phyloP scores from a whole-genome alignment of 2,329 filamentous ascomycete species.

The Biscogniauxia mediterranea region DNA sequence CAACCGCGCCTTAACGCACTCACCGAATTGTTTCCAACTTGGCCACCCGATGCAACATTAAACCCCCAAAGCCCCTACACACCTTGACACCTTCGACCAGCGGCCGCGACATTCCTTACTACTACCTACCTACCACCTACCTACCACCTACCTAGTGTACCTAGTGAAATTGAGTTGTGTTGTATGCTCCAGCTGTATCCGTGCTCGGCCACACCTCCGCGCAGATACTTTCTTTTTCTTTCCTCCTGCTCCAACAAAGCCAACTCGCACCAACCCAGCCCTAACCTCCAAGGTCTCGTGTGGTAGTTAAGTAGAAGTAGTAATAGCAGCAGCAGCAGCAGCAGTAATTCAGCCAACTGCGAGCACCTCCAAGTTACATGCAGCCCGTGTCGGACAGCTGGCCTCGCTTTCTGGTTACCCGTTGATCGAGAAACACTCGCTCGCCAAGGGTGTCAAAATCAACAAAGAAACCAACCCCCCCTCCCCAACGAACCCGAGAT shows the following conservation, averaged over 20 bases:
- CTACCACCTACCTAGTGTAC: neutral
- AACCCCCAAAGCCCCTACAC: slow-evolving; percentile 9
- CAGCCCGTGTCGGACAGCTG: slow-evolving; percentile 47
- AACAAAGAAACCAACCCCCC: too few species aligned
- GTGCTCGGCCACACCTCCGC: slow-evolving; percentile 1
- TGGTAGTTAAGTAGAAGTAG: slow-evolving; percentile 18
- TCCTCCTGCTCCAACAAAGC: slow-evolving; percentile 6
- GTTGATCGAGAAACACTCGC: slow-evolving; percentile 24
- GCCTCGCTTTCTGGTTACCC: slow-evolving; percentile 35
- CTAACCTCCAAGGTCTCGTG: slow-evolving; percentile 17
- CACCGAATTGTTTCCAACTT: slow-evolving; percentile 26
- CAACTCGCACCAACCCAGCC: slow-evolving; percentile 21
- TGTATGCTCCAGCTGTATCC: slow-evolving; percentile 9
- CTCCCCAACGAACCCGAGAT: slow-evolving; percentile 34
- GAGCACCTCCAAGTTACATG: slow-evolving; percentile 40
- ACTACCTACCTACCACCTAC: slow-evolving; percentile 14
- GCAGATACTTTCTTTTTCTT: neutral
- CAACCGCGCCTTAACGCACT: slow-evolving; percentile 23
- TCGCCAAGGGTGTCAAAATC: slow-evolving; percentile 25
- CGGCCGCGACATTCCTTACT: slow-evolving; percentile 18
- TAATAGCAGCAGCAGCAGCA: too few species aligned
- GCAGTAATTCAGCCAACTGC: too few species aligned
- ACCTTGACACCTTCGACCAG: slow-evolving; percentile 8
- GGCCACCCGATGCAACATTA: slow-evolving; percentile 25
- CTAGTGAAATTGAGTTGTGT: too few species aligned